Percentiles rank a stretch among this genome's conserved stretches.
Evolutionary conservation across 352 stramenopile species (phyloP).

Genomic region (Phytophthora litchii): DNA sequence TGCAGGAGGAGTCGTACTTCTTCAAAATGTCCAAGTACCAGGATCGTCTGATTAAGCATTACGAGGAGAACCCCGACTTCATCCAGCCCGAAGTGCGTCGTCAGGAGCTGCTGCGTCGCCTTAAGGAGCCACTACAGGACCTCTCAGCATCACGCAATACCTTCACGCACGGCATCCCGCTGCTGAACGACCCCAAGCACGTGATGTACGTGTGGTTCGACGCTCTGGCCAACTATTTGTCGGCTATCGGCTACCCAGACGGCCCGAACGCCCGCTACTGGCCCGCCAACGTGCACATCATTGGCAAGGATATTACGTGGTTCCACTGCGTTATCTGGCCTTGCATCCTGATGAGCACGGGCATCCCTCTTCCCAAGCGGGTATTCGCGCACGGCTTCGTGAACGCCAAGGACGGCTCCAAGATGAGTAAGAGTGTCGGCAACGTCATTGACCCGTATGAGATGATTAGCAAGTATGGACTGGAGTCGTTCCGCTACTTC

Average conservation of each 20-base stretch:
- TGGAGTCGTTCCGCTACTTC: slow-evolving; percentile 97
- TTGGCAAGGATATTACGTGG: slow-evolving; percentile 99
- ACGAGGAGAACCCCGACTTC: slow-evolving; percentile 95
- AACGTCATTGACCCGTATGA: slow-evolving; percentile 98
- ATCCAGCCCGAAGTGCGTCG: slow-evolving; percentile 95
- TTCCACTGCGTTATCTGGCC: slow-evolving; percentile 99
- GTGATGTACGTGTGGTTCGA: slow-evolving; percentile 99
- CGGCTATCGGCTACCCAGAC: slow-evolving; percentile 94
- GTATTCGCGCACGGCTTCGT: slow-evolving; percentile 99
- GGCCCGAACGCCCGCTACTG: slow-evolving; percentile 77
- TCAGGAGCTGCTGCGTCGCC: slow-evolving; percentile 94
- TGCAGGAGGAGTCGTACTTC: slow-evolving; percentile 99
- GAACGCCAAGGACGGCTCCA: slow-evolving; percentile 97
- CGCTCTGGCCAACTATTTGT: slow-evolving; percentile 98
- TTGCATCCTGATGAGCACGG: slow-evolving; percentile 98
- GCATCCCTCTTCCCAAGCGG: slow-evolving; percentile 92
- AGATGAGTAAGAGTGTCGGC: slow-evolving; percentile 99
- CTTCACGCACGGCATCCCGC: slow-evolving; percentile 94
- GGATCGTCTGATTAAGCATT: slow-evolving; percentile 94
- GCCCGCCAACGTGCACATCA: slow-evolving; percentile 87
- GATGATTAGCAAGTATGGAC: slow-evolving; percentile 92
- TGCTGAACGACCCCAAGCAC: slow-evolving; percentile 95
- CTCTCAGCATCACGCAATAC: slow-evolving; percentile 97
- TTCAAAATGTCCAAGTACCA: slow-evolving; percentile 99
- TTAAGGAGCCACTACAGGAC: slow-evolving; percentile 94